Evolutionary conservation across 2,329 filamentous ascomycete species (phyloP).

Genomic region (Phialemoniopsis sp.): DNA sequence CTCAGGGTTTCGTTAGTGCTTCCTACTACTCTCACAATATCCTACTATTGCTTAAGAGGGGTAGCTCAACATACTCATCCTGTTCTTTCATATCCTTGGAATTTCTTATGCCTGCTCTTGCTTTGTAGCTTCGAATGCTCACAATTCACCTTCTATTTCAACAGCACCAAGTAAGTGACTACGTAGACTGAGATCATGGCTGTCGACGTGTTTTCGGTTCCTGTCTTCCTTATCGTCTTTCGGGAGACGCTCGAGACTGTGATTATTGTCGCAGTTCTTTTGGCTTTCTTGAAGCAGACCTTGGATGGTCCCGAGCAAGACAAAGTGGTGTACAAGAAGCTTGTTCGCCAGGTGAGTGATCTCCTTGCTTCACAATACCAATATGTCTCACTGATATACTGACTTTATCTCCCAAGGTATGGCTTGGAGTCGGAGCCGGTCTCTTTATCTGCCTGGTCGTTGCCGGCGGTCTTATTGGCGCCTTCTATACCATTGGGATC

Average conservation of each 20-base stretch:
- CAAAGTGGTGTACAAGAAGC: slow-evolving; percentile 58
- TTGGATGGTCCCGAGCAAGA: slow-evolving; percentile 62
- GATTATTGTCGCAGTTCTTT: slow-evolving; percentile 82
- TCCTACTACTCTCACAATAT: too few species aligned
- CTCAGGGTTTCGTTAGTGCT: too few species aligned
- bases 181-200: slow-evolving; percentile 38
- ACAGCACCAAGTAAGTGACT: neutral
- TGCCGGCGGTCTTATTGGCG: slow-evolving; percentile 62
- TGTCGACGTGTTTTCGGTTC: slow-evolving; percentile 69
- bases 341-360: slow-evolving; percentile 56
- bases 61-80: too few species aligned
- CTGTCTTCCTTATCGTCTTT: slow-evolving; percentile 88
- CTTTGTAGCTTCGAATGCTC: too few species aligned
- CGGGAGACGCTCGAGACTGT: slow-evolving; percentile 79
- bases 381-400: neutral
- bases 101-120: too few species aligned
- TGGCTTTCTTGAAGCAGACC: slow-evolving; percentile 81
- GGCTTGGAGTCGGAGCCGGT: slow-evolving; percentile 58
- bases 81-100: too few species aligned
- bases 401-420: slow-evolving; percentile 60
- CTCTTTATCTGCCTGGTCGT: slow-evolving; percentile 58
- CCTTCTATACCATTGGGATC: slow-evolving; percentile 64
- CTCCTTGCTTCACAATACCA: slow-evolving; percentile 1
- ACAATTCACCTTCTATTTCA: neutral
- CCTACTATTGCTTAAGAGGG: too few species aligned